phyloP scores from a whole-genome alignment of 768 basidiomycete species.

The Austroboletus eburneus region DNA sequence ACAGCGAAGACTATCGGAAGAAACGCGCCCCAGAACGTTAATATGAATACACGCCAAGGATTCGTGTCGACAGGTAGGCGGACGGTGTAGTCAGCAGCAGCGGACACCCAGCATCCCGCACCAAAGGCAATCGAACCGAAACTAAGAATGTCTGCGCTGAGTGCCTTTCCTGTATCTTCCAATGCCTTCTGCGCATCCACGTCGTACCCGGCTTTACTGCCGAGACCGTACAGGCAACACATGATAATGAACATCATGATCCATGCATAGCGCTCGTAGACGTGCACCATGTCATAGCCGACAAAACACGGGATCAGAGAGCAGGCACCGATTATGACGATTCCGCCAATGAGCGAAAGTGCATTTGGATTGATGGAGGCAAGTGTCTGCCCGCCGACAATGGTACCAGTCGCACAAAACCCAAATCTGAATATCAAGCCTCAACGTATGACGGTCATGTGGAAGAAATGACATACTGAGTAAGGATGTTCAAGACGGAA shows the following conservation, averaged over 20 bases:
- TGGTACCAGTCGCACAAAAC: slow-evolving; percentile 45
- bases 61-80: slow-evolving; percentile 43
- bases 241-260: slow-evolving; percentile 43
- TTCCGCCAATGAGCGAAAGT: slow-evolving; percentile 44
- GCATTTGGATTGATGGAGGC: slow-evolving; percentile 42
- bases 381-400: slow-evolving; percentile 51
- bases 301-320: slow-evolving; percentile 45
- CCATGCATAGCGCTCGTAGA: slow-evolving; percentile 57
- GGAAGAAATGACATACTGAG: slow-evolving; percentile 30
- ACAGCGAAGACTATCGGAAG: slow-evolving; percentile 41
- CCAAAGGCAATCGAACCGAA: slow-evolving; percentile 53
- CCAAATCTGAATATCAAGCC: slow-evolving; percentile 32
- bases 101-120: slow-evolving; percentile 46
- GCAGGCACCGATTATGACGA: slow-evolving; percentile 43
- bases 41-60: slow-evolving; percentile 39
- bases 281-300: slow-evolving; percentile 43
- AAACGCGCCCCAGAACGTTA: slow-evolving; percentile 49
- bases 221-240: slow-evolving; percentile 50
- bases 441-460: not conserved
- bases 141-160: slow-evolving; percentile 45
- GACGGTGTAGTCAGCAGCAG: slow-evolving; percentile 55
- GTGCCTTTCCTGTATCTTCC: slow-evolving; percentile 41
- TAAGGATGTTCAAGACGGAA: slow-evolving; percentile 50
- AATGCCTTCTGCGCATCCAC: slow-evolving; percentile 37
- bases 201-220: slow-evolving; percentile 43